A percentile compares a stretch with the other conserved stretches of the same genome.
Conservation (phyloP, 1,284 basidiomycete species). For the Prillingera fragicola region DNA sequence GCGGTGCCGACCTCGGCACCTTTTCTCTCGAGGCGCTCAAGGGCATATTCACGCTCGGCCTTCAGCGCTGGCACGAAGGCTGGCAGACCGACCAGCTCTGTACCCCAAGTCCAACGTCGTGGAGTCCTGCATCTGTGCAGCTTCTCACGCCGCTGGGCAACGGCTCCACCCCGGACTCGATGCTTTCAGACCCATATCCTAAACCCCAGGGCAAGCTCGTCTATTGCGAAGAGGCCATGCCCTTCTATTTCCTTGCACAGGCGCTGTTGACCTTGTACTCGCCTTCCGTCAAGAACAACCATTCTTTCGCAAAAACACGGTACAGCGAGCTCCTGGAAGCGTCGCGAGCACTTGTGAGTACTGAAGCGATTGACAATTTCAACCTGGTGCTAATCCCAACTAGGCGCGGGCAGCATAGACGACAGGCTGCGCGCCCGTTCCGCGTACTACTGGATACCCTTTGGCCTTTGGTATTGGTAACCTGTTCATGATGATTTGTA, state of each 20-base stretch:
- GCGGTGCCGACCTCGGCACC: slow-evolving; percentile 30
- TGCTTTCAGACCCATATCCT: neutral
- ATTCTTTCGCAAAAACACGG: slow-evolving; percentile 30
- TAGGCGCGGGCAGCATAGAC: too few relatives aligned
- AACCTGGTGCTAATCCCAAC: too few relatives aligned
- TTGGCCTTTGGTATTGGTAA: too few relatives aligned
- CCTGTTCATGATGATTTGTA: too few relatives aligned
- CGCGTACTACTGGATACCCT: too few relatives aligned
- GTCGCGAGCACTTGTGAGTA: slow-evolving; percentile 41
- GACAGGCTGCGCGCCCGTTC: too few relatives aligned
- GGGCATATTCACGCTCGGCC: slow-evolving; percentile 31
- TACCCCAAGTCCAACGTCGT: slow-evolving; percentile 4
- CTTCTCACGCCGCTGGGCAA: slow-evolving; percentile 1
- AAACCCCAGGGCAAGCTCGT: slow-evolving; percentile 16
- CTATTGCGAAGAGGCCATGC: slow-evolving; percentile 49
- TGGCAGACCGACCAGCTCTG: slow-evolving; percentile 50
- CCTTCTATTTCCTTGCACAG: slow-evolving; percentile 49
- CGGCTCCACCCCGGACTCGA: slow-evolving; percentile 1
- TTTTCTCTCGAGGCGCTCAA: slow-evolving; percentile 30
- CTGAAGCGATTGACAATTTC: too few relatives aligned
- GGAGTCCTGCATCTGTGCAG: neutral
- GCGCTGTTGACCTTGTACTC: too few relatives aligned
- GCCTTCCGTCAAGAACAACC: too few relatives aligned
- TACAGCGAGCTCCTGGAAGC: slow-evolving; percentile 44
- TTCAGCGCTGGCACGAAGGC: slow-evolving; percentile 48